These are phyloP conservation scores for Chloranthus sessilifolius DNA, from an alignment of 164 flowering plant genomes.

Conservation along the genomic window DNA sequence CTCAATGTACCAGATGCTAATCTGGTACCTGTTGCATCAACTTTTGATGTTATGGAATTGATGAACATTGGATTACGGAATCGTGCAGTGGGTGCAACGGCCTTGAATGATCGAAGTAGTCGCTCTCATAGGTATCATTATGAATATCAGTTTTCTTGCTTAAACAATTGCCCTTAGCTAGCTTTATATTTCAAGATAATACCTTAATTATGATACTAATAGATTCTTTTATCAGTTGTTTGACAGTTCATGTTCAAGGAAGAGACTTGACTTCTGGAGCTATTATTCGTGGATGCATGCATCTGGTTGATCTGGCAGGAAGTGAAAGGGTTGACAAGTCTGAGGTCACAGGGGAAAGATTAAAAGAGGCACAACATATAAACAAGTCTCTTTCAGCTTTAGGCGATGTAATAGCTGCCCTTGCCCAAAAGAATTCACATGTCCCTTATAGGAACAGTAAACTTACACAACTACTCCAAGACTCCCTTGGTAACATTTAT, in stretches of 20 bases:
- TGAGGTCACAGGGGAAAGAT: slow-evolving; percentile 79
- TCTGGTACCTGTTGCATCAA: slow-evolving; percentile 81
- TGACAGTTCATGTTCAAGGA: slow-evolving; percentile 64
- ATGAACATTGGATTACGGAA: slow-evolving; percentile 94
- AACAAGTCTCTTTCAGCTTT: slow-evolving; percentile 84
- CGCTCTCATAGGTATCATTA: slow-evolving; percentile 96
- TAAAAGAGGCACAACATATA: slow-evolving; percentile 89
- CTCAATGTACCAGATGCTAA: slow-evolving; percentile 93
- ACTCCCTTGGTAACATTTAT: slow-evolving; percentile 72
- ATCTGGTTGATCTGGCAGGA: slow-evolving; percentile 89
- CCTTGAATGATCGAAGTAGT: slow-evolving; percentile 97
- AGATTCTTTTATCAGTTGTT: no score
- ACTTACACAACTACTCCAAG: slow-evolving; percentile 82
- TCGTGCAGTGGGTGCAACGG: slow-evolving; percentile 95
- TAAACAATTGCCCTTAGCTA: no score
- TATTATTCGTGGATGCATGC: slow-evolving; percentile 74
- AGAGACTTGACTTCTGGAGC: slow-evolving; percentile 55
- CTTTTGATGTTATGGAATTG: slow-evolving; percentile 78
- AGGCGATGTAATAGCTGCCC: slow-evolving; percentile 83
- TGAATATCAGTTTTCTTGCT: neutral
- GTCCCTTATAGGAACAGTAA: slow-evolving; percentile 87
- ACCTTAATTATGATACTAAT: no score
- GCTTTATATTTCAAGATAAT: no score
- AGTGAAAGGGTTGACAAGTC: slow-evolving; percentile 91
- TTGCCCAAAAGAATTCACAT: slow-evolving; percentile 80